These are phyloP conservation scores for Neopestalotiopsis rosae DNA, from an alignment of 2,329 filamentous ascomycete species.

Conservation along the genomic window DNA sequence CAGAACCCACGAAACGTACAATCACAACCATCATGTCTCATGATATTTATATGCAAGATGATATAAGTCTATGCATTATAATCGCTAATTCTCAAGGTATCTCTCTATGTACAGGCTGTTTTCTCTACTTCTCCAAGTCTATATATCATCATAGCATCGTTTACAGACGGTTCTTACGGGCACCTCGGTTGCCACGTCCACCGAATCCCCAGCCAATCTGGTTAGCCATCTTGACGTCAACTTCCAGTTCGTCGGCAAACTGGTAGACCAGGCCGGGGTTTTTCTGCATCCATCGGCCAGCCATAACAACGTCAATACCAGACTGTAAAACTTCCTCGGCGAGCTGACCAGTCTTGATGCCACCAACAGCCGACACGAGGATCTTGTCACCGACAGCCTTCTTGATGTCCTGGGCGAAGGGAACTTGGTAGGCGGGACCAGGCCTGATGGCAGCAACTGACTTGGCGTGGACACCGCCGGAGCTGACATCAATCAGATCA, in stretches of 20 bases:
- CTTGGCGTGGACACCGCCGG: conserved; percentile 62
- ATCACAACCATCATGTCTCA: background rate
- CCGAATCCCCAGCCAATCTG: conserved; percentile 63
- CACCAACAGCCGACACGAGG: conserved; percentile 57
- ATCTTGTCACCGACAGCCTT: conserved; percentile 67
- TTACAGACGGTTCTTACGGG: conserved; percentile 9
- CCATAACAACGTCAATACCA: conserved; percentile 53
- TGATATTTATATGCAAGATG: background rate
- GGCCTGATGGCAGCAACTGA: conserved; percentile 53
- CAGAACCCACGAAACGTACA: no score
- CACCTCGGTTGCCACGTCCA: conserved; percentile 37
- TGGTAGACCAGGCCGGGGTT: conserved; percentile 61
- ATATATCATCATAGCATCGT: background rate
- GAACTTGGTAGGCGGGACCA: conserved; percentile 69
- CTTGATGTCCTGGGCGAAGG: conserved; percentile 70
- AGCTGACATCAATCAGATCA: conserved; percentile 73
- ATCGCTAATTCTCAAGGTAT: background rate
- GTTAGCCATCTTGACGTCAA: conserved; percentile 51
- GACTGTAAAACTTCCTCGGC: conserved; percentile 54
- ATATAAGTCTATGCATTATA: background rate
- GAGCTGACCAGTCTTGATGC: conserved; percentile 48
- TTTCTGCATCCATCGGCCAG: conserved; percentile 62
- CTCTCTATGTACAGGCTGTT: background rate
- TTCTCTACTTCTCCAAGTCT: background rate
- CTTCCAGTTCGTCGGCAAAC: conserved; percentile 59